phyloP scores from a whole-genome alignment of 2,329 filamentous ascomycete genomes.

The Epichloe sibirici region DNA sequence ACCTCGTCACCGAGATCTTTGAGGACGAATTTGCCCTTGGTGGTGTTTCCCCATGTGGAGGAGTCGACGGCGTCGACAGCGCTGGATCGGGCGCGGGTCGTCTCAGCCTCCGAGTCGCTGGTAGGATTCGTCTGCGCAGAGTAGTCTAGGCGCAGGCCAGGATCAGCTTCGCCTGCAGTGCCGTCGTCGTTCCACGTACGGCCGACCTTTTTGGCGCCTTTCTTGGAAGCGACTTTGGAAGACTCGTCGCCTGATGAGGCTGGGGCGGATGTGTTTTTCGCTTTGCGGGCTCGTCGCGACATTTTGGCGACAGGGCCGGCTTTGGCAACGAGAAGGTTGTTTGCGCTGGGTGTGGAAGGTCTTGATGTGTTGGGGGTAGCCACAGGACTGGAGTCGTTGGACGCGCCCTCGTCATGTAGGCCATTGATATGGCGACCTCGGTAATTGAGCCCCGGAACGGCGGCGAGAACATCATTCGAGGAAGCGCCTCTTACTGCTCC shows the following conservation, averaged over 20 bases:
- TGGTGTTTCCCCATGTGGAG: constrained; percentile 73
- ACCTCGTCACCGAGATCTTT: constrained; percentile 92
- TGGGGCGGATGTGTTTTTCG: constrained; percentile 51
- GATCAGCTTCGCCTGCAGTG: constrained; percentile 67
- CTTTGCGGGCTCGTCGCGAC: constrained; percentile 66
- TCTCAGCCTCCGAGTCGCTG: constrained; percentile 40
- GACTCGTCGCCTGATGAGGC: constrained; percentile 78
- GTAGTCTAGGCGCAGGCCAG: constrained; percentile 70
- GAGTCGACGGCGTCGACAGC: constrained; percentile 64
- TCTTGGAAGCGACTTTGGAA: constrained; percentile 36
- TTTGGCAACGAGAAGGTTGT: constrained; percentile 58
- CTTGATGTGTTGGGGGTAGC: constrained; percentile 65
- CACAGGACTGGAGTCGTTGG: constrained; percentile 57
- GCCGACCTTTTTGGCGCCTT: constrained; percentile 56
- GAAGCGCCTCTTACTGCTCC: constrained; percentile 16
- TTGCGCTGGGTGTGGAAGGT: constrained; percentile 58
- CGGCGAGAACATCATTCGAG: constrained; percentile 10
- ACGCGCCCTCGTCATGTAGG: constrained; percentile 28
- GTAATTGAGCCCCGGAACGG: constrained; percentile 28
- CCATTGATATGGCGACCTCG: constrained; percentile 24
- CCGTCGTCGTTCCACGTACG: constrained; percentile 90
- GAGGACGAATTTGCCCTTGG: constrained; percentile 84
- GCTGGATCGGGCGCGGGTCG: constrained; percentile 35
- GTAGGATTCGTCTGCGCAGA: constrained; percentile 50
- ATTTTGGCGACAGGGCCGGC: constrained; percentile 61